Conservation (phyloP, 495 filamentous ascomycete species). For the Aspergillus sparsus region DNA sequence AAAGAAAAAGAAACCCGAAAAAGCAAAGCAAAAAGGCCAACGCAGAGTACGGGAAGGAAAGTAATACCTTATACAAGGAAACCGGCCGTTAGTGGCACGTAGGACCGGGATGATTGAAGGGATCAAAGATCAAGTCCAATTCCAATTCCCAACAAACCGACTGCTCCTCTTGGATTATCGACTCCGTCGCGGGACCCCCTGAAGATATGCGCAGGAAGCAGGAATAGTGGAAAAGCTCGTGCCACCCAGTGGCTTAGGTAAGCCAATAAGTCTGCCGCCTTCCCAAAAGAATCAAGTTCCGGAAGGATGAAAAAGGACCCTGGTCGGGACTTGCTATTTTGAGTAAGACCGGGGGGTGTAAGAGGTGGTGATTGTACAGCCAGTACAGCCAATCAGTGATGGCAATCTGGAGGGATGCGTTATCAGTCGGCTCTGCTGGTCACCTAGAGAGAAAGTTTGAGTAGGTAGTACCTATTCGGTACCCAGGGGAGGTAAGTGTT, state of each 20-base stretch:
- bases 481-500: no score
- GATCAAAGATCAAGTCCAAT: constrained; percentile 3
- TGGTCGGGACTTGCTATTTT: neutral
- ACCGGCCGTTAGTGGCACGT: constrained; percentile 2
- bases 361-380: constrained; percentile 4
- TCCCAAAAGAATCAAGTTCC: constrained; percentile 1
- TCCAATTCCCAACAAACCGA: constrained; percentile 12
- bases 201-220: constrained; percentile 14
- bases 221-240: constrained; percentile 15
- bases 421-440: no score
- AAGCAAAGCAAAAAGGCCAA: neutral
- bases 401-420: no score
- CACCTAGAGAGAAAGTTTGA: no score
- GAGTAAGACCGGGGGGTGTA: neutral
- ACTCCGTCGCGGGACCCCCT: constrained; percentile 18
- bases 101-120: neutral
- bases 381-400: constrained; percentile 4
- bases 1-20: constrained; percentile 12
- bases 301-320: neutral
- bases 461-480: no score
- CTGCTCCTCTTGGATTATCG: constrained; percentile 4
- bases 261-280: constrained; percentile 19
- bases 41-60: neutral
- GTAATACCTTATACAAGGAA: constrained; percentile 8
- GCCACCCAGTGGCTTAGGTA: constrained; percentile 23